Evolutionary conservation across 2,329 filamentous ascomycete species (phyloP).

Genomic region (Decorospora gaudefroyi): DNA sequence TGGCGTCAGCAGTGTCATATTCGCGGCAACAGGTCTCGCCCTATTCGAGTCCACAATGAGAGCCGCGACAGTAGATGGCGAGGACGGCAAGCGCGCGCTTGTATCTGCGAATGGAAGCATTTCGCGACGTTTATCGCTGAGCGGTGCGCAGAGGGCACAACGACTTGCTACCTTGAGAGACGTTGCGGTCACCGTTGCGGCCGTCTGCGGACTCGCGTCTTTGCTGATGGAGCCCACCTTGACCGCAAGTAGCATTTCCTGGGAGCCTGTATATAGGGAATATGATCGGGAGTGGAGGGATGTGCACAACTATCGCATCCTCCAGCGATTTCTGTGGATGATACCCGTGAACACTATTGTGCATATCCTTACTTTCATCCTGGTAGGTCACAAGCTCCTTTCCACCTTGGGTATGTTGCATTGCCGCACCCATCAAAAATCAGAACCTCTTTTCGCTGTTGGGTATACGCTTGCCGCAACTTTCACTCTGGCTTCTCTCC

Average conservation of each 20-base stretch:
- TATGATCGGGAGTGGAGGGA: conserved; percentile 35
- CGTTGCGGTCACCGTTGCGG: conserved; percentile 31
- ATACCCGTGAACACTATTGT: conserved; percentile 29
- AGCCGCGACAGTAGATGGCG: conserved; percentile 29
- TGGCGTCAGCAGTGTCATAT: conserved; percentile 50
- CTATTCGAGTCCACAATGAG: conserved; percentile 48
- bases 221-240: conserved; percentile 38
- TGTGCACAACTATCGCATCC: conserved; percentile 32
- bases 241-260: conserved; percentile 30
- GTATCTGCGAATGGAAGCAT: conserved; percentile 46
- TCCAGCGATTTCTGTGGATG: conserved; percentile 37
- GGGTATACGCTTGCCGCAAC: background rate
- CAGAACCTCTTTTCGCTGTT: background rate
- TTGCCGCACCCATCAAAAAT: too few species aligned
- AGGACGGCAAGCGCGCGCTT: conserved; percentile 33
- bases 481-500: background rate
- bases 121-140: conserved; percentile 29
- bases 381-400: conserved; percentile 30
- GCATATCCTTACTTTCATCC: conserved; percentile 37
- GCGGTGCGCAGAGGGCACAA: conserved; percentile 30
- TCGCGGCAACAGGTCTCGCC: conserved; percentile 48
- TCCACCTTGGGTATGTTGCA: background rate
- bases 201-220: conserved; percentile 36
- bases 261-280: conserved; percentile 33
- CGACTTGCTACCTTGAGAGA: conserved; percentile 39